Evolutionary conservation across 495 filamentous ascomycete species (phyloP).

Genomic region (Sabuloglossum arenarium): DNA sequence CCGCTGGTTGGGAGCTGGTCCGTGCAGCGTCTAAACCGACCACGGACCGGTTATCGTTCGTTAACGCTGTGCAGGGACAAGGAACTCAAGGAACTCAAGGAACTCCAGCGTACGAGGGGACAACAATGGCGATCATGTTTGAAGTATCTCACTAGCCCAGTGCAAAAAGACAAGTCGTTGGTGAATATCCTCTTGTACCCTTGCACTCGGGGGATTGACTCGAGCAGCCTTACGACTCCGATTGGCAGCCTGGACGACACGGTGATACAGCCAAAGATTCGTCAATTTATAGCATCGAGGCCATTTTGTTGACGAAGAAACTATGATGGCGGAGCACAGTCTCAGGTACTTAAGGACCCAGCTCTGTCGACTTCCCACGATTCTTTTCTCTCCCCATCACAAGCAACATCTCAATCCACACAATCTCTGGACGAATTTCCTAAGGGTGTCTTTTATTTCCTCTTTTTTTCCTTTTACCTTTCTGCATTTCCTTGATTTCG

Average conservation of each 20-base stretch:
- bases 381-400: neutral
- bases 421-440: conserved; percentile 5
- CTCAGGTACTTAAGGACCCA: neutral
- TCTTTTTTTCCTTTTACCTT: conserved; percentile 6
- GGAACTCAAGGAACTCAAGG: no score
- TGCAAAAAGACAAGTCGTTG: neutral
- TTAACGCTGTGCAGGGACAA: no score
- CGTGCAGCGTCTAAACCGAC: neutral
- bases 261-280: conserved; percentile 1
- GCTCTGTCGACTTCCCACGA: neutral
- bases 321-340: neutral
- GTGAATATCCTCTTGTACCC: neutral
- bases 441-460: conserved; percentile 6
- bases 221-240: neutral
- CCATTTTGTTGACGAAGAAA: neutral
- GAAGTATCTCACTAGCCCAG: neutral
- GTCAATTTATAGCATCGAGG: neutral
- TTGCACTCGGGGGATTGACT: neutral
- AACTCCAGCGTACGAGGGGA: no score
- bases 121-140: neutral
- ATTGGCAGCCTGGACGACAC: neutral
- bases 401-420: neutral
- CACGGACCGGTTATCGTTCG: neutral
- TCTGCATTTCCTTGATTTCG: conserved; percentile 10
- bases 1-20: neutral